phyloP scores from a whole-genome alignment of 306 rosid species.

The Urtica urens region DNA sequence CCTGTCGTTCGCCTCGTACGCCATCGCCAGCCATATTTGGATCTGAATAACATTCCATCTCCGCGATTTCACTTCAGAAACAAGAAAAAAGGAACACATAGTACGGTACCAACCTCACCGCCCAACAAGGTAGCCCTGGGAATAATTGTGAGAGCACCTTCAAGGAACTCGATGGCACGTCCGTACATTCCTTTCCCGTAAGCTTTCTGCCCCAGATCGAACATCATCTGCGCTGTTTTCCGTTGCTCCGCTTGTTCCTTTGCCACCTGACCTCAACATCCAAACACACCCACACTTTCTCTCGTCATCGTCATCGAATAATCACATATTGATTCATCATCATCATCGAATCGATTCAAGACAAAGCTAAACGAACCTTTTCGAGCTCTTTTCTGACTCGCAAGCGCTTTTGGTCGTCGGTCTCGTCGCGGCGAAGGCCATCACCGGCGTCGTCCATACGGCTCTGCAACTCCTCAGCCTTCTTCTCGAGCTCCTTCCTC shows the following conservation, averaged over 20 bases:
- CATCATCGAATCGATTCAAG: neutral
- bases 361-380: slow-evolving; percentile 41
- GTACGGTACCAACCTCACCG: slow-evolving; percentile 76
- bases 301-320: neutral
- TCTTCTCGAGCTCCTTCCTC: slow-evolving; percentile 72
- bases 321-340: neutral
- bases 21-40: slow-evolving; percentile 98
- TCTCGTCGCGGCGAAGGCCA: slow-evolving; percentile 39
- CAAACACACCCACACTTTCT: slow-evolving; percentile 1
- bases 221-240: slow-evolving; percentile 87
- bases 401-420: slow-evolving; percentile 79
- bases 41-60: slow-evolving; percentile 42
- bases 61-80: neutral
- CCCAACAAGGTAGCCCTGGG: slow-evolving; percentile 76
- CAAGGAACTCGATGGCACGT: slow-evolving; percentile 83
- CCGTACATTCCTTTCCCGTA: slow-evolving; percentile 86
- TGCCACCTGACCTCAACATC: slow-evolving; percentile 56
- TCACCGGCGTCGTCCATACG: slow-evolving; percentile 25
- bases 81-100: neutral
- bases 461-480: slow-evolving; percentile 79
- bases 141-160: slow-evolving; percentile 86
- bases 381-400: slow-evolving; percentile 84
- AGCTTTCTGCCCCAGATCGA: slow-evolving; percentile 88
- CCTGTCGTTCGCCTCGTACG: slow-evolving; percentile 89
- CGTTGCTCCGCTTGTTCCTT: slow-evolving; percentile 92